Conservation (phyloP, 1,284 basidiomycete genomes). For the Ceratobasidium sp. region DNA sequence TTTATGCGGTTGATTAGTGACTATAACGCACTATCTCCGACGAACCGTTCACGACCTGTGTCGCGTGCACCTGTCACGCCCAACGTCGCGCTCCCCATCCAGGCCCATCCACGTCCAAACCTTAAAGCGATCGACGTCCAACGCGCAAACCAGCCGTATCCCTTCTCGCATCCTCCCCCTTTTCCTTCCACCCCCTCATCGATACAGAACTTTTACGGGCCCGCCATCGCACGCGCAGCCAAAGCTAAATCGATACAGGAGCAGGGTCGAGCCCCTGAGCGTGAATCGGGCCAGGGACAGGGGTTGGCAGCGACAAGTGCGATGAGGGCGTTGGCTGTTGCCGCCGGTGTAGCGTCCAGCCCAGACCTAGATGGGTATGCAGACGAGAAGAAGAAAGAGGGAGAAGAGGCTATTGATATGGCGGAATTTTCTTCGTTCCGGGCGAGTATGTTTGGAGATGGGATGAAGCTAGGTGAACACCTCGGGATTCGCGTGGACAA, state of each 20-base stretch:
- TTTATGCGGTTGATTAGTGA: slow-evolving; percentile 16
- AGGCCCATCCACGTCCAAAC: neutral
- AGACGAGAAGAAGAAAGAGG: neutral
- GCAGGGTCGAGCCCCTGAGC: neutral
- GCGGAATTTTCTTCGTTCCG: slow-evolving; percentile 15
- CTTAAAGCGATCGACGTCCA: slow-evolving; percentile 29
- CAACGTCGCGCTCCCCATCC: neutral
- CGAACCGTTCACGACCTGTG: neutral
- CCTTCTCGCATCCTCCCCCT: neutral
- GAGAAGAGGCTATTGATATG: slow-evolving; percentile 3
- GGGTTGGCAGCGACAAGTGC: slow-evolving; percentile 18
- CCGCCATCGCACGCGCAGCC: slow-evolving; percentile 25
- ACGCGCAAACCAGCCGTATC: slow-evolving; percentile 5
- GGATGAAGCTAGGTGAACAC: slow-evolving; percentile 36
- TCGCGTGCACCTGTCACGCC: slow-evolving; percentile 12
- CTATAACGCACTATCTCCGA: slow-evolving; percentile 17
- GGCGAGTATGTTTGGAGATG: slow-evolving; percentile 28
- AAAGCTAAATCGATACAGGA: neutral
- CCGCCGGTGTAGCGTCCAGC: slow-evolving; percentile 6
- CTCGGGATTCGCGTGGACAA: slow-evolving; percentile 27
- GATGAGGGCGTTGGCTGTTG: slow-evolving; percentile 31
- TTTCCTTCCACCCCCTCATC: slow-evolving; percentile 25
- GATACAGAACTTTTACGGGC: slow-evolving; percentile 22
- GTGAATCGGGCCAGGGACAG: neutral
- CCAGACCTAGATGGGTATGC: neutral